phyloP scores from a whole-genome alignment of 2,329 filamentous ascomycete genomes.

The Neonectria magnoliae region DNA sequence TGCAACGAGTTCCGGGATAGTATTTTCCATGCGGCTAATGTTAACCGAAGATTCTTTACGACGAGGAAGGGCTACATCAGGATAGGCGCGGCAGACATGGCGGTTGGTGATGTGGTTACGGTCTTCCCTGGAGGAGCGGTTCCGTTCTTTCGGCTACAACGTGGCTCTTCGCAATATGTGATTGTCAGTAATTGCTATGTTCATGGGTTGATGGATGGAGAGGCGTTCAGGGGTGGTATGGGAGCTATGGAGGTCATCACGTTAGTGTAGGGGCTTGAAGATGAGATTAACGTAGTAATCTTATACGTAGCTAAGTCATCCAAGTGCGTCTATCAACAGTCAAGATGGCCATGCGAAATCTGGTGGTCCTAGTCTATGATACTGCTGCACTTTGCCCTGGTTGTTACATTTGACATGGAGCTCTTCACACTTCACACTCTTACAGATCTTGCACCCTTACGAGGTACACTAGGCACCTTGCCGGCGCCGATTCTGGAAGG shows the following conservation, averaged over 20 bases:
- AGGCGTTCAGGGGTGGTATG: not conserved
- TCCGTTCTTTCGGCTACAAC: constrained; percentile 1
- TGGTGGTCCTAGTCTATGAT: too few species aligned
- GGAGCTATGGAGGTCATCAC: not conserved
- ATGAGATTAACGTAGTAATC: not conserved
- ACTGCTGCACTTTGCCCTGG: too few species aligned
- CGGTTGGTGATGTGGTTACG: not conserved
- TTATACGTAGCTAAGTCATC: too few species aligned
- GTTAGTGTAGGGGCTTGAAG: not conserved
- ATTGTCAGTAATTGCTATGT: constrained; percentile 11
- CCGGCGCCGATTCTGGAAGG: not conserved
- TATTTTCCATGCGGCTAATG: constrained; percentile 4
- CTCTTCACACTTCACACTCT: too few species aligned
- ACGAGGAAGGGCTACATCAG: constrained; percentile 17
- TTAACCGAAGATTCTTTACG: constrained; percentile 9
- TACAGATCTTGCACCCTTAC: too few species aligned
- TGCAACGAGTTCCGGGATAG: constrained; percentile 1
- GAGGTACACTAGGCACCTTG: not conserved
- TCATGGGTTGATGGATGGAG: constrained; percentile 16
- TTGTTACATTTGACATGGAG: too few species aligned
- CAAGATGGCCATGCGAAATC: too few species aligned
- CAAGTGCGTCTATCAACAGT: too few species aligned
- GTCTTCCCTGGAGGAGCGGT: constrained; percentile 8
- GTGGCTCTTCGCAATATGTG: not conserved
- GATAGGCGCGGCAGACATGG: constrained; percentile 3